phyloP scores from a whole-genome alignment of 2,329 filamentous ascomycete species.

The Penicillium aurantiogriseum region DNA sequence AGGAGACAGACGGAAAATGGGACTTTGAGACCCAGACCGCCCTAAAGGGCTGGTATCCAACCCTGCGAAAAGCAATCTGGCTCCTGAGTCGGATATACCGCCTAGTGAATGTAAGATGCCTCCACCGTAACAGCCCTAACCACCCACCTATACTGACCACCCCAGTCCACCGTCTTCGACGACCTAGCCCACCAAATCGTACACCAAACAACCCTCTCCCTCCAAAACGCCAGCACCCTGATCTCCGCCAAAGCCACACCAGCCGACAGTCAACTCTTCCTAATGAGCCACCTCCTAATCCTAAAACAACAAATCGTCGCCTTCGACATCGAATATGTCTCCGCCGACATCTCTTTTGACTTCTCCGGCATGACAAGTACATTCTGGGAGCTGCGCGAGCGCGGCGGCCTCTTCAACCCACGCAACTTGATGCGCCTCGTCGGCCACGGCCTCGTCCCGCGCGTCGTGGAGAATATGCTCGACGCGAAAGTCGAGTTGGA shows the following conservation, averaged over 20 bases:
- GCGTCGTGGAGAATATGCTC: conserved; percentile 69
- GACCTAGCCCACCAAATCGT: conserved; percentile 79
- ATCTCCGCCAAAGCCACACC: conserved; percentile 63
- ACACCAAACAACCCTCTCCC: conserved; percentile 80
- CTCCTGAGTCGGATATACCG: conserved; percentile 68
- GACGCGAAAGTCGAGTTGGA: conserved; percentile 69
- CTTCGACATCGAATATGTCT: conserved; percentile 82
- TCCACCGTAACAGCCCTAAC: neutral
- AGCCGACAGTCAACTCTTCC: conserved; percentile 81
- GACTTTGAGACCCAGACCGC: conserved; percentile 57
- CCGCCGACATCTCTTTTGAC: conserved; percentile 64
- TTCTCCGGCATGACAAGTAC: conserved; percentile 65
- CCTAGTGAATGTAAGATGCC: conserved; percentile 58
- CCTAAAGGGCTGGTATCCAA: conserved; percentile 65
- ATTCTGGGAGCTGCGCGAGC: conserved; percentile 65
- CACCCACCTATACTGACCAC: conserved; percentile 13
- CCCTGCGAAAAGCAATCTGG: conserved; percentile 65
- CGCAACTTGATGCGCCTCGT: conserved; percentile 60
- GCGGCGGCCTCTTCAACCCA: conserved; percentile 65
- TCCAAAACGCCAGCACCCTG: conserved; percentile 71
- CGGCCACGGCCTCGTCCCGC: conserved; percentile 58
- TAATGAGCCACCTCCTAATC: conserved; percentile 90
- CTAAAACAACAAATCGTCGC: conserved; percentile 95
- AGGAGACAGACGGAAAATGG: conserved; percentile 49
- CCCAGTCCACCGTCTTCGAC: conserved; percentile 64